Evolutionary conservation across 495 filamentous ascomycete species (phyloP).

Genomic region (Sabuloglossum arenarium): DNA sequence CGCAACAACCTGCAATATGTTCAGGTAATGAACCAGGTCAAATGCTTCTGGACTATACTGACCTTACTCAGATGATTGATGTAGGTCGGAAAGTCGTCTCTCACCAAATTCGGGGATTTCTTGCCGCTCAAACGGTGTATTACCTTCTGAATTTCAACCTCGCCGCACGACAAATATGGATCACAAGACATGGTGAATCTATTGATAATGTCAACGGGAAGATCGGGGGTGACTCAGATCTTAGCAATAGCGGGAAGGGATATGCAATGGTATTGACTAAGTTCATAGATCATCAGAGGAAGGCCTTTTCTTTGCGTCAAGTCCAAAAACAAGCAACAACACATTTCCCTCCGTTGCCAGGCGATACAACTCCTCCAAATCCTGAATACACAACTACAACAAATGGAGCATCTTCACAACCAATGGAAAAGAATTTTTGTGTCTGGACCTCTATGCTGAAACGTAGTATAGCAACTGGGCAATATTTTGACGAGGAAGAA

Average conservation of each 20-base stretch:
- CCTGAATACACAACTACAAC: constrained; percentile 42
- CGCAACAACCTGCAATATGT: constrained; percentile 76
- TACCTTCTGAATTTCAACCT: constrained; percentile 94
- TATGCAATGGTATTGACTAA: constrained; percentile 53
- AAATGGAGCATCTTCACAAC: constrained; percentile 25
- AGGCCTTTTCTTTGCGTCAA: constrained; percentile 59
- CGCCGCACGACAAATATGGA: constrained; percentile 90
- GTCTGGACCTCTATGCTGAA: constrained; percentile 97
- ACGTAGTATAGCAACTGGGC: constrained; percentile 61
- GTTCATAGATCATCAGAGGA: constrained; percentile 56
- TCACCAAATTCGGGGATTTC: constrained; percentile 75
- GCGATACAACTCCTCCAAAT: constrained; percentile 86
- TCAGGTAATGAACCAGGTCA: constrained; percentile 22
- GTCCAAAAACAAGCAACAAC: constrained; percentile 45
- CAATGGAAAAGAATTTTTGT: constrained; percentile 73
- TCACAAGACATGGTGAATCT: constrained; percentile 82
- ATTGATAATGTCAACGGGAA: constrained; percentile 58
- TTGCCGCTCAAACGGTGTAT: constrained; percentile 74
- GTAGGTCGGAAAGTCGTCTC: constrained; percentile 86
- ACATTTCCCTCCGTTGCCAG: constrained; percentile 63
- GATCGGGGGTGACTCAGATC: constrained; percentile 66
- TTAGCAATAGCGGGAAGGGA: constrained; percentile 49
- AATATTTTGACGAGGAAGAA: constrained; percentile 88
- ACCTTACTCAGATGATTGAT: constrained; percentile 59
- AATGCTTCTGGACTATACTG: background rate